Evolutionary conservation across 2,329 filamentous ascomycete genomes (phyloP), one percentile per base, ranked within the genome.

Genomic region (Microdochium bolleyi): DNA sequence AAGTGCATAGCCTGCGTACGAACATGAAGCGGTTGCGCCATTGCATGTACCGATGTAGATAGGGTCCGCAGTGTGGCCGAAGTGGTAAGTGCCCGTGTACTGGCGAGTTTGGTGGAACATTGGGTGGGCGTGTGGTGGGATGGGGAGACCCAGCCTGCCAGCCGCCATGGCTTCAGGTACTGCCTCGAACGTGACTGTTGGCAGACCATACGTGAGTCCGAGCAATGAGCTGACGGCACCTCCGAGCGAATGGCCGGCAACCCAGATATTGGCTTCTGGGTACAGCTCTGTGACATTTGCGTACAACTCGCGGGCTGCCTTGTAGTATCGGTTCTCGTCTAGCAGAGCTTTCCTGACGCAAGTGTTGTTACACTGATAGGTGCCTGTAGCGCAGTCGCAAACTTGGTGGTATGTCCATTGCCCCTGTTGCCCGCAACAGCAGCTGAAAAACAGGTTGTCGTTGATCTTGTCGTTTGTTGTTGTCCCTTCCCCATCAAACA

Each of bases 401-500:
- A 96, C 91, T 66, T 95, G 87, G 55, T 88, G 85, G 86, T 91
- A 96, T 16, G 91, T 83, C 72, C 85, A 91, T 58, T 91, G 89
- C 0, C 92, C 91, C 61, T 95, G 92, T 70, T 96, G 91, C 3
- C 84, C 94, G 70, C 94, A 99, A 70, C 94, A 99, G 72, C 94
- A 99, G 65, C 92, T 95, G 73, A 96, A 96, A 70, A 95, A 96
- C 10, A 99, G 77, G 66, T 99, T 99, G 70, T 99, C 94, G 67
- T 97, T 99, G 63, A 92, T 77, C 73, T 99, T 99, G 73, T 99
- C 94, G 60, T 96, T 96, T 24, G 91, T 95, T 0, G 92, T 97
- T 1, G 94, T 97, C 51, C 92, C 92, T 37, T 92, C 88, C n/a
- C 94, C 94, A 67, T 97, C 92, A 65, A 96, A 97, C 3, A 97